A percentile compares a stretch with the other conserved stretches of the same genome.
These are phyloP conservation scores for Xylaria sp. DNA, from an alignment of 495 filamentous ascomycete species.

Conservation along the genomic window DNA sequence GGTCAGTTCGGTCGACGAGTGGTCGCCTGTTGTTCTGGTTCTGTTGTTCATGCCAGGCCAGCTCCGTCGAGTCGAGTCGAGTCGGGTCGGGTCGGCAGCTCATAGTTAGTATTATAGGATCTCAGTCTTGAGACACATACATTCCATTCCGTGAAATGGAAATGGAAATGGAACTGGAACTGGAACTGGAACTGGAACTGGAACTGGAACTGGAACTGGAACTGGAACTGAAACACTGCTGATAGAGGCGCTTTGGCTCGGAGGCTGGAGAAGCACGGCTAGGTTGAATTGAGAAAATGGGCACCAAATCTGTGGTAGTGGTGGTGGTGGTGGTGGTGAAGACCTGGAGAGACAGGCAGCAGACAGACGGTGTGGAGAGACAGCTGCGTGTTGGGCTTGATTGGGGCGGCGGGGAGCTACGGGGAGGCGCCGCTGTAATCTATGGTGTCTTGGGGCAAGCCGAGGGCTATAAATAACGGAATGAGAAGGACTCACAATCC, in stretches of 20 bases:
- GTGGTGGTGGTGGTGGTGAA: background rate
- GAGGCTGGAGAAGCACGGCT: background rate
- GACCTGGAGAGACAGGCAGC: background rate
- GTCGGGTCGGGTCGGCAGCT: background rate
- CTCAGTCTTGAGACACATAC: too few species aligned
- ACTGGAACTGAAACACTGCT: background rate
- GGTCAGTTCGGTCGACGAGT: background rate
- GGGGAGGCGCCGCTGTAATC: background rate
- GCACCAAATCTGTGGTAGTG: background rate
- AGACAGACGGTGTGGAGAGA: slow-evolving; percentile 4
- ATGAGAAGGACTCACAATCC: background rate
- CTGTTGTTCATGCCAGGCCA: background rate
- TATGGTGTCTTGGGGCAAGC: background rate
- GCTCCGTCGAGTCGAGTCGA: background rate
- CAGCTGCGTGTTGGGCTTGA: background rate
- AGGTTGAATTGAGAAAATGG: too few species aligned
- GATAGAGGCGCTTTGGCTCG: background rate
- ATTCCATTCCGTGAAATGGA: too few species aligned
- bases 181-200: too few species aligned
- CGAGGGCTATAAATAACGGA: slow-evolving; percentile 8
- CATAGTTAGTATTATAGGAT: background rate
- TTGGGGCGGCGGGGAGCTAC: background rate
- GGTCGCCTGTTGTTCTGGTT: background rate
- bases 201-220: too few species aligned
- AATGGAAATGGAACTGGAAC: too few species aligned